phyloP scores from a whole-genome alignment of 805 yeast species.

The Lachancea sp. region DNA sequence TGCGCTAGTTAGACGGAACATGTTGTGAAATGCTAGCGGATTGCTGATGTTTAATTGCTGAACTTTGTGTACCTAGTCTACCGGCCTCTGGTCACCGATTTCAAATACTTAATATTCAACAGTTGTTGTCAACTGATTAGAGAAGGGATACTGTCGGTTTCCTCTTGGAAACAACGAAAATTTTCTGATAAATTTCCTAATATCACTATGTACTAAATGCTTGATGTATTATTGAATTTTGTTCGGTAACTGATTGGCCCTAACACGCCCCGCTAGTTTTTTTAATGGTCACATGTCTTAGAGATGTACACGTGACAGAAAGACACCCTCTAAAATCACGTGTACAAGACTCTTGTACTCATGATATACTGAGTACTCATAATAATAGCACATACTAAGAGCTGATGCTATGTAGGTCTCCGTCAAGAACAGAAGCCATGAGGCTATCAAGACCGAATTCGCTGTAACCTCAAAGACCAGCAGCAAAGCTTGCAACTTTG shows the following conservation, averaged over 20 bases:
- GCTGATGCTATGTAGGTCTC: no score
- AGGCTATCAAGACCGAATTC: no score
- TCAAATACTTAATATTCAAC: neutral
- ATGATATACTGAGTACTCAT: no score
- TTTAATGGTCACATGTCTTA: no score
- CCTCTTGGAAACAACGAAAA: neutral
- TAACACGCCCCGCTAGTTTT: no score
- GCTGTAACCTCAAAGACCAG: no score
- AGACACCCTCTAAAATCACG: no score
- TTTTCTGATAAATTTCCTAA: neutral
- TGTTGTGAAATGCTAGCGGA: slow-evolving; percentile 2
- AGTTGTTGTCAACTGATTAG: neutral
- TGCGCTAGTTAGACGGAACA: slow-evolving; percentile 24
- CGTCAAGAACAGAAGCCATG: no score
- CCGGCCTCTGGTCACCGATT: neutral
- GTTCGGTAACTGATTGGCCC: slow-evolving; percentile 1
- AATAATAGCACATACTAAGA: no score
- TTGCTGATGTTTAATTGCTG: no score
- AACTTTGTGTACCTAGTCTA: neutral
- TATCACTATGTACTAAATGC: neutral
- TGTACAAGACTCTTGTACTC: no score
- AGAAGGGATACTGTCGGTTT: neutral
- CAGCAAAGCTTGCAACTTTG: neutral
- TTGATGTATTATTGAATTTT: neutral
- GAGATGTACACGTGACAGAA: no score